phyloP scores from a whole-genome alignment of 140 eudicot genomes.

The Ambrosia hybrid region DNA sequence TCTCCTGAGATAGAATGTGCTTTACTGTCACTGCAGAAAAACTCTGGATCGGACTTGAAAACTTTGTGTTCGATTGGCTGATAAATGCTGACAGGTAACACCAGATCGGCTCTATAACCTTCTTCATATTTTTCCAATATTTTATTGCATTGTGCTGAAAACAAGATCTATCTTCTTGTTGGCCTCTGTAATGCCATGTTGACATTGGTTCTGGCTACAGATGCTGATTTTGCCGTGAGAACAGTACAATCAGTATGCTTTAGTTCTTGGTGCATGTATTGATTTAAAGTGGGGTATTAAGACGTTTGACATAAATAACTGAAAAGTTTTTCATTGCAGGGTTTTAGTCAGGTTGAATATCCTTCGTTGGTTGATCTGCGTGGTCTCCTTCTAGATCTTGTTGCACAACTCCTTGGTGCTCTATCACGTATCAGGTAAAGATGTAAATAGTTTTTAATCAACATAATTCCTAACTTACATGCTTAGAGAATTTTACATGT shows the following conservation, averaged over 20 bases:
- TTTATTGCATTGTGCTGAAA: constrained; percentile 13
- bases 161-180: background rate
- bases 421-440: constrained; percentile 85
- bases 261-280: no score
- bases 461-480: no score
- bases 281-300: no score
- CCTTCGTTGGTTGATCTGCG: constrained; percentile 95
- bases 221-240: no score
- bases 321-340: constrained; percentile 47
- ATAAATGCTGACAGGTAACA: constrained; percentile 97
- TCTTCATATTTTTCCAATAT: constrained; percentile 7
- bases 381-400: constrained; percentile 91
- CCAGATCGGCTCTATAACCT: constrained; percentile 18
- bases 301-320: constrained; percentile 8
- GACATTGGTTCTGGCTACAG: no score
- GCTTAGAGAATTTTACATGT: background rate
- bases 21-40: constrained; percentile 59
- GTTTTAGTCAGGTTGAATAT: constrained; percentile 95
- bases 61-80: constrained; percentile 98
- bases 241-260: no score
- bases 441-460: background rate
- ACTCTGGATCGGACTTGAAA: constrained; percentile 97
- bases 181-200: no score
- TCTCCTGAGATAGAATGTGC: constrained; percentile 15
- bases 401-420: constrained; percentile 98